These are phyloP conservation scores for Geotrichum cucujoidarum DNA, from an alignment of 1,139 yeast genomes.

Conservation along the genomic window DNA sequence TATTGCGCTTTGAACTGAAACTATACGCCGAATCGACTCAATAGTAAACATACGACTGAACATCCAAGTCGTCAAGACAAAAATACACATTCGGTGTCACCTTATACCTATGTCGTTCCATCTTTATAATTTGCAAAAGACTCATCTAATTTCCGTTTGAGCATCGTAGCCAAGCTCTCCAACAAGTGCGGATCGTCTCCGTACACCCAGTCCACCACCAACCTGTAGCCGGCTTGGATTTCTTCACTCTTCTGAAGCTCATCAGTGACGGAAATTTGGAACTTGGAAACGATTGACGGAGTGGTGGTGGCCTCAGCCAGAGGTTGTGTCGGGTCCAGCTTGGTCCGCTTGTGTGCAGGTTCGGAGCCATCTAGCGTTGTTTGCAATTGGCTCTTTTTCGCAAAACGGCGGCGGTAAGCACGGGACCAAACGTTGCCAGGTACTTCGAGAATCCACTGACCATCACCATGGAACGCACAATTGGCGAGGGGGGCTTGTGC, in stretches of 20 bases:
- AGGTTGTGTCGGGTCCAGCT: no score
- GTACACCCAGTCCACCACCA: slow-evolving; percentile 9
- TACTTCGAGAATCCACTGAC: slow-evolving; percentile 10
- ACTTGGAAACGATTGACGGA: not conserved
- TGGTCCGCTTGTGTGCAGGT: not conserved
- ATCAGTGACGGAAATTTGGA: not conserved
- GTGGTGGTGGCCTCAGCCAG: not conserved
- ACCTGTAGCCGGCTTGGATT: not conserved
- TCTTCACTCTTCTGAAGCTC: not conserved
- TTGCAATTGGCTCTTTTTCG: not conserved
- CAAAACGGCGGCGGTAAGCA: slow-evolving; percentile 31
- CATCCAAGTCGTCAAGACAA: no score
- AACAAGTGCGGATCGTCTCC: slow-evolving; percentile 8
- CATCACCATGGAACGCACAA: not conserved
- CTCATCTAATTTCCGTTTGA: slow-evolving; percentile 10
- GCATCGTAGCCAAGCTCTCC: slow-evolving; percentile 11
- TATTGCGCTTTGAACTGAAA: no score
- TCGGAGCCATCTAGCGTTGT: not conserved
- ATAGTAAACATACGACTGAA: no score
- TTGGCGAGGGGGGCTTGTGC: not conserved
- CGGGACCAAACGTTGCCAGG: slow-evolving; percentile 38
- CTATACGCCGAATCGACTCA: no score
- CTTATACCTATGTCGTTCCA: no score
- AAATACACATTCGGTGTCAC: no score
- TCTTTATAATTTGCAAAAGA: no score